Percentiles rank a stretch among this genome's conserved stretches.
Conservation (phyloP, 768 basidiomycete species). For the Hericium coralloides region DNA sequence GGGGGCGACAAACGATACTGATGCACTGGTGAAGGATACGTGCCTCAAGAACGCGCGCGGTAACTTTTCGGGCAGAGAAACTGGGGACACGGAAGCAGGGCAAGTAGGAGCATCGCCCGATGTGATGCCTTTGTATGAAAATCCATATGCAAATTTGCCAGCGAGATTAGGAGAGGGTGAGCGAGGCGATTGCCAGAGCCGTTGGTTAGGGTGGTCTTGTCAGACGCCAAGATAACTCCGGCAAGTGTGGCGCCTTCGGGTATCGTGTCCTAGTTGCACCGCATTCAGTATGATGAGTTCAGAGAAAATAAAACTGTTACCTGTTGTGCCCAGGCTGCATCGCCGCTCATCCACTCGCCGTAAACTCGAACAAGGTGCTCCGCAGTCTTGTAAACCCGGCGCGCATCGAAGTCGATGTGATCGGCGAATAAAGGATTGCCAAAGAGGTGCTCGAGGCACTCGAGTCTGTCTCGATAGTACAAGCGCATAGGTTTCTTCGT, state of each 20-base stretch:
- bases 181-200: slow-evolving; percentile 1
- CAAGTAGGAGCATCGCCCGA: background rate
- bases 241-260: slow-evolving; percentile 1
- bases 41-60: background rate
- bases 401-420: slow-evolving; percentile 15
- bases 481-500: slow-evolving; percentile 14
- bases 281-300: background rate
- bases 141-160: slow-evolving; percentile 8
- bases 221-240: slow-evolving; percentile 3
- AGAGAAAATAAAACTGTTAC: background rate
- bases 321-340: slow-evolving; percentile 13
- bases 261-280: background rate
- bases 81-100: too few species aligned
- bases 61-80: background rate
- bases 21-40: background rate
- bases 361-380: slow-evolving; percentile 12
- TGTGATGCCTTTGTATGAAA: background rate
- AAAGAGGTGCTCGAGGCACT: slow-evolving; percentile 20
- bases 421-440: slow-evolving; percentile 17
- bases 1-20: background rate
- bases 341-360: slow-evolving; percentile 17
- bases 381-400: slow-evolving; percentile 9
- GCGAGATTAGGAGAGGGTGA: slow-evolving; percentile 8
- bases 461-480: slow-evolving; percentile 19
- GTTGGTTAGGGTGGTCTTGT: slow-evolving; percentile 8